Percentiles rank a stretch among this genome's conserved stretches.
Evolutionary conservation across 192 early-diverging fungal species (phyloP).

Genomic region (Phlyctochytrium arcticum): DNA sequence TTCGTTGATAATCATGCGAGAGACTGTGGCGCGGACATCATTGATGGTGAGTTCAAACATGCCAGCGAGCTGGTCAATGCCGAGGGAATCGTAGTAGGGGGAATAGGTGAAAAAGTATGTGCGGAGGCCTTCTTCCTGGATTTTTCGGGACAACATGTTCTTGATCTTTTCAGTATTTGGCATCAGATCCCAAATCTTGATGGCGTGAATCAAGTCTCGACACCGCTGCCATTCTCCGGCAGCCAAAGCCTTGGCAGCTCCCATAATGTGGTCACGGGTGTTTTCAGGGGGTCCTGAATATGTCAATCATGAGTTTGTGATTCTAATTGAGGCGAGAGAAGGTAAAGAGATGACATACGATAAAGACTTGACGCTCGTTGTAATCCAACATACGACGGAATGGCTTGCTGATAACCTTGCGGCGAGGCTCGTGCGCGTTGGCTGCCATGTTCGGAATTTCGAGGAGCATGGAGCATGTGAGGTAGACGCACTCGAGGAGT

Average conservation of each 20-base stretch:
- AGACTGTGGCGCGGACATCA: constrained; percentile 69
- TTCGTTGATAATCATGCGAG: constrained; percentile 93
- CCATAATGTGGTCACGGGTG: constrained; percentile 99
- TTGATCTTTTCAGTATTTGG: constrained; percentile 79
- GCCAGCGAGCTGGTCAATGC: constrained; percentile 70
- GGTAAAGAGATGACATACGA: constrained; percentile 46
- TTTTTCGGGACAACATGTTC: constrained; percentile 84
- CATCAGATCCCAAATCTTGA: constrained; percentile 97
- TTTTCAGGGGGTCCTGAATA: constrained; percentile 83
- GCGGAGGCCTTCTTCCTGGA: constrained; percentile 93
- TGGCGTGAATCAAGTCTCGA: constrained; percentile 75
- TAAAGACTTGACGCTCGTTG: constrained; percentile 94
- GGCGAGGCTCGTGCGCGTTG: constrained; percentile 50
- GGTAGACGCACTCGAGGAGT: constrained; percentile 93
- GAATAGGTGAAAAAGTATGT: constrained; percentile 95
- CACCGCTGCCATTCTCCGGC: constrained; percentile 91
- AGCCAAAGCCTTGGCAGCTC: constrained; percentile 85
- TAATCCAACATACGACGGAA: constrained; percentile 93
- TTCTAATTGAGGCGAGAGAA: constrained; percentile 1
- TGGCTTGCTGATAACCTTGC: constrained; percentile 77
- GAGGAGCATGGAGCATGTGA: constrained; percentile 94
- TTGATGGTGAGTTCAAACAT: constrained; percentile 81
- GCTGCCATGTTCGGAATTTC: constrained; percentile 96
- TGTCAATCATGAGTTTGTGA: background rate
- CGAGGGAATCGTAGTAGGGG: constrained; percentile 84